Conservation (phyloP, 305 asterid genomes). For the Fraxinus sp. region DNA sequence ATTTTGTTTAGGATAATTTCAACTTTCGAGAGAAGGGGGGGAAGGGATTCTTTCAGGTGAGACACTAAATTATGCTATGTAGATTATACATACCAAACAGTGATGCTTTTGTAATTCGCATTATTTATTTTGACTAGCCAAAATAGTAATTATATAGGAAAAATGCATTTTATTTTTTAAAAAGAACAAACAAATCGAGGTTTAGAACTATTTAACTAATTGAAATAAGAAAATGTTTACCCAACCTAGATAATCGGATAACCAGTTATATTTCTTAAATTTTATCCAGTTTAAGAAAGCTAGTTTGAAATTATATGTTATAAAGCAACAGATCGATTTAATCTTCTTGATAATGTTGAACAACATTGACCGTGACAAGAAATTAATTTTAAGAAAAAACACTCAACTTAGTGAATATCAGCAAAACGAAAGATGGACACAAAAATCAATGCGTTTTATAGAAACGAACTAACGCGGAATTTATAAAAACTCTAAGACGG, state of each 20-base stretch:
- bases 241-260: neutral
- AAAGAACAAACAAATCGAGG: neutral
- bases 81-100: neutral
- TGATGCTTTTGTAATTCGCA: neutral
- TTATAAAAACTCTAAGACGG: neutral
- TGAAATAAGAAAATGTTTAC: neutral
- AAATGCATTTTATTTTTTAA: neutral
- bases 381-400: neutral
- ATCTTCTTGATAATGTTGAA: neutral
- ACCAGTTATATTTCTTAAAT: neutral
- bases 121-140: neutral
- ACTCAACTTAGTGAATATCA: neutral
- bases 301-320: neutral
- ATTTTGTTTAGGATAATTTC: neutral
- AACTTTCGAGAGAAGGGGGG: neutral
- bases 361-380: neutral
- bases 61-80: neutral
- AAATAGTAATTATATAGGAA: neutral
- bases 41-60: neutral
- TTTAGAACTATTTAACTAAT: neutral
- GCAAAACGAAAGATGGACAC: neutral
- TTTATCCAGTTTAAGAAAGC: neutral
- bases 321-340: neutral
- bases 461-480: neutral
- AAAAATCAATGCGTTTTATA: neutral